A percentile compares a stretch with the other conserved stretches of the same genome.
Evolutionary conservation across 495 filamentous ascomycete species (phyloP).

Genomic region (Tuber aestivum): DNA sequence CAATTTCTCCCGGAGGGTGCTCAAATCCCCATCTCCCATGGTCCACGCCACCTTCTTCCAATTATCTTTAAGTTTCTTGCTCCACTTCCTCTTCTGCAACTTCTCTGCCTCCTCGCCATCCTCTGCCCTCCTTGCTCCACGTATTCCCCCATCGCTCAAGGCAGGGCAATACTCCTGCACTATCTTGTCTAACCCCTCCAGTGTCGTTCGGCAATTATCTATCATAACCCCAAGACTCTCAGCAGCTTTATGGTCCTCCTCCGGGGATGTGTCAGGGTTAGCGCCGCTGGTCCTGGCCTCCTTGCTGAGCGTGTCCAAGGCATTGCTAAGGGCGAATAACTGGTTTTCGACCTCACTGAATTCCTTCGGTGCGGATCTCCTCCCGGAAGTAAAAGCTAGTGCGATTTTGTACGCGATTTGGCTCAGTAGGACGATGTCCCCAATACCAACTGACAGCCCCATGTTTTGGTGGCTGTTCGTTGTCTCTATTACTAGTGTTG

Average conservation of each 20-base stretch:
- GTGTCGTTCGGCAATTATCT: neutral
- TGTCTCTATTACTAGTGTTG: neutral
- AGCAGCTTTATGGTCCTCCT: neutral
- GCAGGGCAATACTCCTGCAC: slow-evolving; percentile 4
- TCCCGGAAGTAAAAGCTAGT: slow-evolving; percentile 46
- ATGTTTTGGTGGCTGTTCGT: slow-evolving; percentile 42
- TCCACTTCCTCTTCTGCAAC: slow-evolving; percentile 6
- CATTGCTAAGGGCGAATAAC: slow-evolving; percentile 43
- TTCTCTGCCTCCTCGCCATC: neutral
- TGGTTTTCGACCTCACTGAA: slow-evolving; percentile 46
- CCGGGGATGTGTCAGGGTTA: neutral
- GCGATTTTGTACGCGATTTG: slow-evolving; percentile 46
- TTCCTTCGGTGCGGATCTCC: slow-evolving; percentile 43
- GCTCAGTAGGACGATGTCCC: slow-evolving; percentile 47
- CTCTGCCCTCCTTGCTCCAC: neutral
- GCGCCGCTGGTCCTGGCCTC: neutral
- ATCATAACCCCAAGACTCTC: slow-evolving; percentile 4
- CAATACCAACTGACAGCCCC: slow-evolving; percentile 41
- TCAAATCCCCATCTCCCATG: neutral
- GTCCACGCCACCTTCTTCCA: slow-evolving; percentile 9
- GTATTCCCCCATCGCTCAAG: neutral
- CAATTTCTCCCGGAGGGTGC: neutral
- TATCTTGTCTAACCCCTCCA: slow-evolving; percentile 6
- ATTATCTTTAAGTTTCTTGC: slow-evolving; percentile 6
- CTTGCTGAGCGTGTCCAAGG: slow-evolving; percentile 45